These are phyloP conservation scores for Arthroderma sp. DNA, from an alignment of 2,329 filamentous ascomycete genomes.

Conservation along the genomic window DNA sequence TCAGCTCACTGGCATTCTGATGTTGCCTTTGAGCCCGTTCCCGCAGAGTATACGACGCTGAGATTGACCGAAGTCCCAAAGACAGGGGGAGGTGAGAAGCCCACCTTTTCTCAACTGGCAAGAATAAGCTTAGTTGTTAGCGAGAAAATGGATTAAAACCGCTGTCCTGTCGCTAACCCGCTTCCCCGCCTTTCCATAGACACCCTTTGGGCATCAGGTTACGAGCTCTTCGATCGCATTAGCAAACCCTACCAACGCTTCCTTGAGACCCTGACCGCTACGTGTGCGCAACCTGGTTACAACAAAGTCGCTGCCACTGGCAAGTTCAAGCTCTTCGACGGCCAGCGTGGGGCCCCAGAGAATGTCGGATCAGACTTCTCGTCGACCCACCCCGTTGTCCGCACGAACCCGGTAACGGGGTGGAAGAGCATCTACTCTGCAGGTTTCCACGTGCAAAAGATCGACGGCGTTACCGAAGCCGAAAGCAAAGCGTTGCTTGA, in stretches of 20 bases:
- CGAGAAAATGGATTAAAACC: background rate
- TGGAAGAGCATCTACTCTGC: constrained; percentile 30
- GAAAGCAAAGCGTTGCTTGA: constrained; percentile 25
- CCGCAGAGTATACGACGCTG: constrained; percentile 38
- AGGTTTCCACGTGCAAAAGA: constrained; percentile 21
- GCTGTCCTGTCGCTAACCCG: background rate
- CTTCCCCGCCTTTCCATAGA: constrained; percentile 24
- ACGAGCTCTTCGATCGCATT: constrained; percentile 34
- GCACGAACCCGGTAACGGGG: constrained; percentile 42
- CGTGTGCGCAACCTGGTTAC: constrained; percentile 23
- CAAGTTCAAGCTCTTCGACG: constrained; percentile 22
- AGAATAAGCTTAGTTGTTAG: too few relatives aligned
- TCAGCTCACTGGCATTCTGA: constrained; percentile 38
- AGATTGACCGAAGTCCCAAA: constrained; percentile 34
- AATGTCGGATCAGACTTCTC: constrained; percentile 44
- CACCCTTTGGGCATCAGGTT: constrained; percentile 36
- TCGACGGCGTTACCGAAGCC: constrained; percentile 24
- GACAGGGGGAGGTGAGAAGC: constrained; percentile 29
- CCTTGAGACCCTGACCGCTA: constrained; percentile 31
- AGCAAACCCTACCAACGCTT: constrained; percentile 29
- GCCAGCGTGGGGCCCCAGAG: constrained; percentile 40
- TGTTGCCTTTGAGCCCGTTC: constrained; percentile 39
- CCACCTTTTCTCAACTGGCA: background rate
- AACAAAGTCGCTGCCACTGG: constrained; percentile 23
- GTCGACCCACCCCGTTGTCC: constrained; percentile 35